These are phyloP conservation scores for Trametes pubescens DNA, from an alignment of 1,284 basidiomycete genomes.

Conservation along the genomic window DNA sequence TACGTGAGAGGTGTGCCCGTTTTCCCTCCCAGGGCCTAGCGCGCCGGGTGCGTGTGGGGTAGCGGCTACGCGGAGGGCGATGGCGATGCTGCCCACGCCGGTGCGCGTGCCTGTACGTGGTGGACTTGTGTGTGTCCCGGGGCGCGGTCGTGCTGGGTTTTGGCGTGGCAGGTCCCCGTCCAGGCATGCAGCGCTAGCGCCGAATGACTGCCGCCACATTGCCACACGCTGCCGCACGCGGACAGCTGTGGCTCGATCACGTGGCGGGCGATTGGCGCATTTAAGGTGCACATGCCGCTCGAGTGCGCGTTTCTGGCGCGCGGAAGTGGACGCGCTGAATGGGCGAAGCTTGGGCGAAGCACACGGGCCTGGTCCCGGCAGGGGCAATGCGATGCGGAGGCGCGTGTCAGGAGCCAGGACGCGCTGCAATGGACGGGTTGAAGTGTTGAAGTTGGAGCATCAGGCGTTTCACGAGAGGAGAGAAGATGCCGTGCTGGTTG, in stretches of 20 bases:
- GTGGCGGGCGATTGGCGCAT: constrained; percentile 11
- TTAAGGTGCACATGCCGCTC: not conserved
- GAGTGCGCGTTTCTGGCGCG: not conserved
- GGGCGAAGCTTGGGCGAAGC: not conserved
- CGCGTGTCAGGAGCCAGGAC: not conserved
- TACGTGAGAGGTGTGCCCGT: constrained; percentile 45
- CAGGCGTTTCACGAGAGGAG: constrained; percentile 19
- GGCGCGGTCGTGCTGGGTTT: not conserved
- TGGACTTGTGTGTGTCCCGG: constrained; percentile 20
- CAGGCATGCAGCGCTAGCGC: constrained; percentile 4
- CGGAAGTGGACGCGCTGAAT: not conserved
- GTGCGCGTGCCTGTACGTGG: constrained; percentile 26
- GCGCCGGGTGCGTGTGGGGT: constrained; percentile 11
- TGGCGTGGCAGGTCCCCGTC: constrained; percentile 5
- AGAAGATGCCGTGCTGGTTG: constrained; percentile 21
- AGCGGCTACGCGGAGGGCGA: constrained; percentile 12
- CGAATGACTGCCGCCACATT: constrained; percentile 19
- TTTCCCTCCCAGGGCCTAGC: not conserved
- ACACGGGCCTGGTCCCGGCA: constrained; percentile 7
- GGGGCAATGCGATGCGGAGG: constrained; percentile 13
- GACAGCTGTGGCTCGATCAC: constrained; percentile 12
- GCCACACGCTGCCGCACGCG: not conserved
- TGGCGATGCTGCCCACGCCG: constrained; percentile 11
- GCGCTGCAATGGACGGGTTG: not conserved
- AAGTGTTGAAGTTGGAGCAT: constrained; percentile 25